A percentile compares a stretch with the other conserved stretches of the same genome.
phyloP scores from a whole-genome alignment of 2,329 filamentous ascomycete genomes.

The Zalaria sp. region DNA sequence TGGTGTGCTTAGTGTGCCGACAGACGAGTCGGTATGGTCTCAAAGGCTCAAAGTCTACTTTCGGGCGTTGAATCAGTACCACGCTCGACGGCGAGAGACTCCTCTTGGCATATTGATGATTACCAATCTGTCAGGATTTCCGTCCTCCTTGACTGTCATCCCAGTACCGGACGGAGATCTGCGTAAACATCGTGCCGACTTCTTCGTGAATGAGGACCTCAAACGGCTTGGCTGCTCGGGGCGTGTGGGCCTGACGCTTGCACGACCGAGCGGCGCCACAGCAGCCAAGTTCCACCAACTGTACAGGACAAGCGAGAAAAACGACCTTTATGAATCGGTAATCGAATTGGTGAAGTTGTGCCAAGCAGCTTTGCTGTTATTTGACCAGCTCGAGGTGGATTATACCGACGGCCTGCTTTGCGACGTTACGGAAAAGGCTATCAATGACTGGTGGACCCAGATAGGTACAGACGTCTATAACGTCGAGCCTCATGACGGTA shows the following conservation, averaged over 20 bases:
- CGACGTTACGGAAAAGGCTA: constrained; percentile 78
- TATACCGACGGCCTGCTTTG: constrained; percentile 89
- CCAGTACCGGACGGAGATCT: constrained; percentile 77
- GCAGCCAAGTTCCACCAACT: constrained; percentile 84
- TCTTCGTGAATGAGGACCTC: constrained; percentile 87
- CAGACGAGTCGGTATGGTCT: constrained; percentile 69
- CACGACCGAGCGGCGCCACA: constrained; percentile 64
- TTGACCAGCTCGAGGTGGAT: constrained; percentile 72
- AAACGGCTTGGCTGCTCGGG: constrained; percentile 89
- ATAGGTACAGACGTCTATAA: constrained; percentile 87
- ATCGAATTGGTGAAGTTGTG: constrained; percentile 83
- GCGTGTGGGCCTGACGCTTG: constrained; percentile 68
- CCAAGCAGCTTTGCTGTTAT: constrained; percentile 76
- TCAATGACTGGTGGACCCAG: constrained; percentile 93
- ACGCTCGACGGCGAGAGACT: constrained; percentile 73
- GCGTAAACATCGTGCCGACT: constrained; percentile 62
- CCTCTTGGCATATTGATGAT: constrained; percentile 76
- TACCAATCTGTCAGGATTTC: constrained; percentile 84
- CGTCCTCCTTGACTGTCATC: constrained; percentile 85
- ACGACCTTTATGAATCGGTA: constrained; percentile 64
- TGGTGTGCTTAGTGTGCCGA: constrained; percentile 67
- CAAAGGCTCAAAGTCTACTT: constrained; percentile 69
- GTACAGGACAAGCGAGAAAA: constrained; percentile 74
- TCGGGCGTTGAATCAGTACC: constrained; percentile 69
- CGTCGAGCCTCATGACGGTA: constrained; percentile 81